Conservation (phyloP, 306 rosid genomes). For the Cucurbita pepo region DNA sequence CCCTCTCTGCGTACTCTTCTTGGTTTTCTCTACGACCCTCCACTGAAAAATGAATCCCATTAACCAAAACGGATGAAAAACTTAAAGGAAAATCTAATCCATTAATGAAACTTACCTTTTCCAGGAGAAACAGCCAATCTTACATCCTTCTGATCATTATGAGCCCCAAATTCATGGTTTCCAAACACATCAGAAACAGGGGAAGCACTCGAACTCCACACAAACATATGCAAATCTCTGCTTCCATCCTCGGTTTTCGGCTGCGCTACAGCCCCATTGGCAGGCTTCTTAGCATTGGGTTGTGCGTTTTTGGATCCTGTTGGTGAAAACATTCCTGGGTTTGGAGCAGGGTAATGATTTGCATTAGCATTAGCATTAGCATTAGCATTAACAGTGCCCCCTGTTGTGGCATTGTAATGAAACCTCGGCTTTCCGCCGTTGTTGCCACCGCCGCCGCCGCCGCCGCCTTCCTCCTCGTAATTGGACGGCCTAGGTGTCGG, state of each 20-base stretch:
- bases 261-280: conserved; percentile 35
- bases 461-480: conserved; percentile 44
- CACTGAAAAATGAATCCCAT: conserved; percentile 12
- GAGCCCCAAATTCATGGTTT: conserved; percentile 39
- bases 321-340: conserved; percentile 81
- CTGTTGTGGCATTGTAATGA: conserved; percentile 18
- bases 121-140: conserved; percentile 62
- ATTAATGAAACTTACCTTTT: conserved; percentile 31
- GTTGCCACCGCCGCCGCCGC: not conserved
- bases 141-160: conserved; percentile 54
- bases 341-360: conserved; percentile 68
- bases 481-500: conserved; percentile 70
- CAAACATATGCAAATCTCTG: conserved; percentile 79
- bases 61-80: not conserved
- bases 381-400: not conserved
- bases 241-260: conserved; percentile 33
- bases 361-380: conserved; percentile 5
- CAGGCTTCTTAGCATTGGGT: conserved; percentile 11
- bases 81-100: not conserved
- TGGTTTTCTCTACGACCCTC: conserved; percentile 54
- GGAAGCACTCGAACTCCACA: conserved; percentile 81
- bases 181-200: conserved; percentile 83
- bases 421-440: conserved; percentile 30
- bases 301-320: conserved; percentile 27
- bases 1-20: conserved; percentile 55